phyloP scores from a whole-genome alignment of 2,329 filamentous ascomycete genomes.

The Orbilia javanica region DNA sequence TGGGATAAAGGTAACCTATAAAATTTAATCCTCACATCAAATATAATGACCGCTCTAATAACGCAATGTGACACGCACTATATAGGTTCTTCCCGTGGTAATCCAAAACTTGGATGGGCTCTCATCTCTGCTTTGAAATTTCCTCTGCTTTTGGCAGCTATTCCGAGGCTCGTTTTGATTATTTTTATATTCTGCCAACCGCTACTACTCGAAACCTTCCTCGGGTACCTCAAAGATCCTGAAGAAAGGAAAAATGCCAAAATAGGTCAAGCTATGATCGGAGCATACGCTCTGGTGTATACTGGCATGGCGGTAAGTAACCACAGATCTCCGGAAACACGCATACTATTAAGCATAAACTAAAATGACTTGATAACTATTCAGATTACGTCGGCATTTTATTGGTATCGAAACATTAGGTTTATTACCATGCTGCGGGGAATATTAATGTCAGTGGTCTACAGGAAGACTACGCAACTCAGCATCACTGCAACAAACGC shows the following conservation, averaged over 20 bases:
- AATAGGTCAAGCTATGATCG: constrained; percentile 63
- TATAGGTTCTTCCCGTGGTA: neutral
- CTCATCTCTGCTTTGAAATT: constrained; percentile 24
- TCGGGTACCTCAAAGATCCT: constrained; percentile 62
- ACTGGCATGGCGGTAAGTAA: constrained; percentile 62
- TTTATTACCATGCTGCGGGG: constrained; percentile 63
- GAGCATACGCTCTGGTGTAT: constrained; percentile 63
- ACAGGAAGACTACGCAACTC: constrained; percentile 63
- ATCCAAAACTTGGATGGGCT: constrained; percentile 5
- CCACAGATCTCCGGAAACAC: constrained; percentile 30
- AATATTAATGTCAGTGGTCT: constrained; percentile 64
- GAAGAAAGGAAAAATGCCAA: constrained; percentile 51
- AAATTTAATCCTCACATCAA: neutral
- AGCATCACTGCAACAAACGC: constrained; percentile 64
- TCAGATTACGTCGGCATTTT: constrained; percentile 59
- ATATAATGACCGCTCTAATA: neutral
- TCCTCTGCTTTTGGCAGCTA: constrained; percentile 60
- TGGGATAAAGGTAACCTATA: constrained; percentile 59
- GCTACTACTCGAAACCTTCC: constrained; percentile 63
- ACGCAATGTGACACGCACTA: neutral
- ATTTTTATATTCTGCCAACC: constrained; percentile 64
- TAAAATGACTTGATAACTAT: too few species aligned
- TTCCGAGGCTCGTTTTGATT: constrained; percentile 62
- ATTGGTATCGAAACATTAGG: constrained; percentile 61
- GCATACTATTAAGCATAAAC: constrained; percentile 4